These are phyloP conservation scores for Quercus phellos DNA, from an alignment of 331 rosid species.

Conservation along the genomic window DNA sequence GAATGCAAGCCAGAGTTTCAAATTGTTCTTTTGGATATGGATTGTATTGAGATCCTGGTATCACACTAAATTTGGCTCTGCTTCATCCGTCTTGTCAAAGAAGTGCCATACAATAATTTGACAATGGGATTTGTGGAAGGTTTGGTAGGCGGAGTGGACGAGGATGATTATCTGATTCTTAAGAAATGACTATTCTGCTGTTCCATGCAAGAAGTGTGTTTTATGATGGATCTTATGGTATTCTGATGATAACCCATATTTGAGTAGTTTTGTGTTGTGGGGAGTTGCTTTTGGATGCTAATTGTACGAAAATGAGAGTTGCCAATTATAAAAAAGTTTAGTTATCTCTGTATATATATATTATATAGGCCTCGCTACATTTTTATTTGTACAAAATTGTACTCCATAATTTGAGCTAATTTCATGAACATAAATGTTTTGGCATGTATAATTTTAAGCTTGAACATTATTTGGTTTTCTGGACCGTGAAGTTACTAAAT, in stretches of 20 bases:
- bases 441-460: neutral
- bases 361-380: neutral
- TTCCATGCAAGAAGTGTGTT: neutral
- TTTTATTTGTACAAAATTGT: neutral
- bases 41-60: neutral
- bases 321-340: neutral
- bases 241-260: neutral
- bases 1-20: neutral
- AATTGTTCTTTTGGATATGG: neutral
- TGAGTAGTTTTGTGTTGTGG: neutral
- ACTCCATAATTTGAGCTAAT: neutral
- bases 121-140: neutral
- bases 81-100: neutral
- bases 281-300: neutral
- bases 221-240: neutral
- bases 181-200: neutral
- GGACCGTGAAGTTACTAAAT: neutral
- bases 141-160: neutral
- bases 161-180: neutral
- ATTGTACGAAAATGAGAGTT: neutral
- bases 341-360: neutral
- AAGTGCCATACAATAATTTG: neutral
- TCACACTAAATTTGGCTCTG: neutral
- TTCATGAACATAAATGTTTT: neutral
- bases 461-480: neutral